Conservation (phyloP, 1,284 basidiomycete species). For the Leccinum proliferum region DNA sequence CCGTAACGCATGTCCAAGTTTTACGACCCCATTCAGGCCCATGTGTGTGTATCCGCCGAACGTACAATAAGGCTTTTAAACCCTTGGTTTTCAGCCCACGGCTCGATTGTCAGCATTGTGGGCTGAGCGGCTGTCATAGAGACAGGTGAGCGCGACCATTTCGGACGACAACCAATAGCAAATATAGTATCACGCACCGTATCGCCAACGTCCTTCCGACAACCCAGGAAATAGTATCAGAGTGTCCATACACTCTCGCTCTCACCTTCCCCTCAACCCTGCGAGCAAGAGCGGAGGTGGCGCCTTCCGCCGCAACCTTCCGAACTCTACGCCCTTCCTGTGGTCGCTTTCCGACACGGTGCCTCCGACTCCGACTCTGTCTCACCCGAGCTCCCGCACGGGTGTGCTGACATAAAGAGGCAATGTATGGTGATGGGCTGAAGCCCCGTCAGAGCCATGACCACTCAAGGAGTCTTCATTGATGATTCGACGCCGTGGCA, state of each 20-base stretch:
- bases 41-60: neutral
- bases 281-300: neutral
- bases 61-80: neutral
- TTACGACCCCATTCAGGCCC: neutral
- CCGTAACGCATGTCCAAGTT: neutral
- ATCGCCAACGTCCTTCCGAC: neutral
- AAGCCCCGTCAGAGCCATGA: neutral
- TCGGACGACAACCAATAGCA: neutral
- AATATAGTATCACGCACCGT: conserved; percentile 6
- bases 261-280: neutral
- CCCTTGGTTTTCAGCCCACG: conserved; percentile 12
- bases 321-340: conserved; percentile 3
- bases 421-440: conserved; percentile 9
- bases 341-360: neutral
- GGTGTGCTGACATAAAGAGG: conserved; percentile 28
- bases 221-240: neutral
- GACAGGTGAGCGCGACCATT: neutral
- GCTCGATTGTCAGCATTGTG: neutral
- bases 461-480: conserved; percentile 12
- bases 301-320: conserved; percentile 4
- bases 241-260: neutral
- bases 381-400: too few species aligned
- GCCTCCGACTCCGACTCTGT: conserved; percentile 10
- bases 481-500: conserved; percentile 57
- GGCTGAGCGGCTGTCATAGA: conserved; percentile 1